Evolutionary conservation across 1,284 basidiomycete species (phyloP).

Genomic region (Ganoderma sp.): DNA sequence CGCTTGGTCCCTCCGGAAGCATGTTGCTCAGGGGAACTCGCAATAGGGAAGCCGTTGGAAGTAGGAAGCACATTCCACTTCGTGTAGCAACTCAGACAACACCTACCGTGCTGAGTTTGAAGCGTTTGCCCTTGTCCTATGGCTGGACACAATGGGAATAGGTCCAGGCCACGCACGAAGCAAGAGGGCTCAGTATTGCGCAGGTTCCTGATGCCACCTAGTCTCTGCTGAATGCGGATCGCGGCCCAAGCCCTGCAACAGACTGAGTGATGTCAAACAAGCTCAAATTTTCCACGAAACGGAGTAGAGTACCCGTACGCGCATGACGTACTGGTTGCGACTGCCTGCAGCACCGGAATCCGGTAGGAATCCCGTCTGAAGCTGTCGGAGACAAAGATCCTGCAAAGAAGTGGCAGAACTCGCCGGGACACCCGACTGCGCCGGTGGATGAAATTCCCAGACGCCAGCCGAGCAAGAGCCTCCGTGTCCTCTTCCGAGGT

Average conservation of each 20-base stretch:
- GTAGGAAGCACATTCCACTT: conserved; percentile 9
- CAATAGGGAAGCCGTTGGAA: not conserved
- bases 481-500: not conserved
- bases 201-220: conserved; percentile 25
- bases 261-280: conserved; percentile 25
- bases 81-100: conserved; percentile 18
- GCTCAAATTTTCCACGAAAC: conserved; percentile 23
- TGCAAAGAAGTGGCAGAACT: not conserved
- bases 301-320: conserved; percentile 13
- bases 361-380: conserved; percentile 8
- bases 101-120: conserved; percentile 21
- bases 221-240: not conserved
- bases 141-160: conserved; percentile 19
- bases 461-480: not conserved
- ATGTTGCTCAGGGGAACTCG: conserved; percentile 15
- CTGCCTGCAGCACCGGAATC: conserved; percentile 8
- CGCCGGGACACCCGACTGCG: conserved; percentile 9
- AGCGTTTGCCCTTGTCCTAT: conserved; percentile 6
- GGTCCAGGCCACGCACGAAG: conserved; percentile 2
- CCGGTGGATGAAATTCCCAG: not conserved
- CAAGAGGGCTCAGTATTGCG: conserved; percentile 15
- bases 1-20: not conserved
- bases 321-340: conserved; percentile 25
- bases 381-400: conserved; percentile 8
- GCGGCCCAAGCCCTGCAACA: conserved; percentile 7